Evolutionary conservation across 768 basidiomycete genomes (phyloP), one percentile per base, ranked within the genome.

Genomic region (Lactarius pseudohatsudake): DNA sequence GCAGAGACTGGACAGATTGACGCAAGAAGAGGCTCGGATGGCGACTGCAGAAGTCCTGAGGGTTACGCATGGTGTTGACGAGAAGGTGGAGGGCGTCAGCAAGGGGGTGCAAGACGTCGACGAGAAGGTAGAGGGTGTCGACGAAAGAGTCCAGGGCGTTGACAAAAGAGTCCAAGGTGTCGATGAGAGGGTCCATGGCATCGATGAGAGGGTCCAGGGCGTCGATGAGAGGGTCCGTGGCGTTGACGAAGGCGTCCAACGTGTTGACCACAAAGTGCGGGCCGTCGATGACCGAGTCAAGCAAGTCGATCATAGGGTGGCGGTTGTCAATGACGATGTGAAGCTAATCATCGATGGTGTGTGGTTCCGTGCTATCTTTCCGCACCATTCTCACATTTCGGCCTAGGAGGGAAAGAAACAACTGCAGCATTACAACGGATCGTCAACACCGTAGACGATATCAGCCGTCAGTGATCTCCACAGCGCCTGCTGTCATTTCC

Each of bases 31-130:
- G n/a, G 20, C n/a, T 3, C 22, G 34, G 4, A 40, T 58, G 57
- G 57, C 57, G 3, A 22, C 32, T 9, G 62, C 57, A 26, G 22
- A 58, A 64, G 45, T n/a, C 10, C 26, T 62, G 30, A 41, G 11
- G 40, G 2, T 36, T 0, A 32, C 55, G 2, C 50, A 56, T 18
- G 2, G 18, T 2, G 15, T 59, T 3, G 26, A 26, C 2, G 38
- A 16, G 5, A 34, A 43, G 22, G 60, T 61, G 7, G 2, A 26
- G 32, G 32, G 9, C 9, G 32, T 34, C 32, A 34, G 9, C 32
- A 34, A 34, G 32, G 32, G 1, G 13, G 38, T 40, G 2, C 20
- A 7, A 2, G 18, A 9, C 20, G 20, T 45, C 18, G 43, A 4
- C 2, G 43, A n/a, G 43, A n/a, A 10, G 20, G 43, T 26, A 26